Evolutionary conservation across 139 green algal genomes (phyloP).

Genomic region (Diplosphaera chodatii): DNA sequence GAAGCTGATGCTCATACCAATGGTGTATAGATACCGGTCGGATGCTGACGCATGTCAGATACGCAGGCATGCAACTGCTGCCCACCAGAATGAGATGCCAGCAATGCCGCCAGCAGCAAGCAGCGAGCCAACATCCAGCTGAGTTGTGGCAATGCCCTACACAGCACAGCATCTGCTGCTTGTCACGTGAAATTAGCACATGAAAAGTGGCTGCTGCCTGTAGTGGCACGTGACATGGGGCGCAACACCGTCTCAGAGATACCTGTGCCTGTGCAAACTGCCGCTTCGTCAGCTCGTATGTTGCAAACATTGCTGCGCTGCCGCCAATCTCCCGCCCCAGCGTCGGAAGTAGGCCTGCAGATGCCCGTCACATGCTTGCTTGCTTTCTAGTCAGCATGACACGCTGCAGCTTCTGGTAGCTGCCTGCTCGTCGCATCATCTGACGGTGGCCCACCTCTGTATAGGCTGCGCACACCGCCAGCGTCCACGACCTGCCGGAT

Average conservation of each 20-base stretch:
- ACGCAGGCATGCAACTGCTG: not conserved
- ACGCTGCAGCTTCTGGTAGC: too few relatives aligned
- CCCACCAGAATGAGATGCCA: constrained; percentile 62
- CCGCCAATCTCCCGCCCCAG: constrained; percentile 58
- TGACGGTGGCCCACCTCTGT: constrained; percentile 8
- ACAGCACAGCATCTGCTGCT: too few relatives aligned
- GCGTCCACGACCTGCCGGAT: constrained; percentile 55
- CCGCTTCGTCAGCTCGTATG: constrained; percentile 59
- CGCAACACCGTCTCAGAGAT: too few relatives aligned
- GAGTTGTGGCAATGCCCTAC: constrained; percentile 3
- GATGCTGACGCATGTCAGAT: not conserved
- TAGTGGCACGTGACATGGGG: too few relatives aligned
- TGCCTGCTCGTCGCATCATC: too few relatives aligned
- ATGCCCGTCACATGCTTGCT: too few relatives aligned
- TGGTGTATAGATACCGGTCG: too few relatives aligned
- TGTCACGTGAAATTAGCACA: not conserved
- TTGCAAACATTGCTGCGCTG: constrained; percentile 72
- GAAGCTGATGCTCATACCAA: too few relatives aligned
- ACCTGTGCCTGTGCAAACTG: constrained; percentile 33
- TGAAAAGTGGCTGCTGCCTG: too few relatives aligned
- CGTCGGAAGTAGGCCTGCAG: constrained; percentile 50
- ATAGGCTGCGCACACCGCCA: constrained; percentile 49
- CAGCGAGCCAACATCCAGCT: constrained; percentile 43
- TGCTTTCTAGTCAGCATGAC: too few relatives aligned
- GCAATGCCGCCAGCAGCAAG: constrained; percentile 59